Percentiles rank a stretch among this genome's conserved stretches.
These are phyloP conservation scores for Phytophthora kernoviae DNA, from an alignment of 352 stramenopile species.

Conservation along the genomic window DNA sequence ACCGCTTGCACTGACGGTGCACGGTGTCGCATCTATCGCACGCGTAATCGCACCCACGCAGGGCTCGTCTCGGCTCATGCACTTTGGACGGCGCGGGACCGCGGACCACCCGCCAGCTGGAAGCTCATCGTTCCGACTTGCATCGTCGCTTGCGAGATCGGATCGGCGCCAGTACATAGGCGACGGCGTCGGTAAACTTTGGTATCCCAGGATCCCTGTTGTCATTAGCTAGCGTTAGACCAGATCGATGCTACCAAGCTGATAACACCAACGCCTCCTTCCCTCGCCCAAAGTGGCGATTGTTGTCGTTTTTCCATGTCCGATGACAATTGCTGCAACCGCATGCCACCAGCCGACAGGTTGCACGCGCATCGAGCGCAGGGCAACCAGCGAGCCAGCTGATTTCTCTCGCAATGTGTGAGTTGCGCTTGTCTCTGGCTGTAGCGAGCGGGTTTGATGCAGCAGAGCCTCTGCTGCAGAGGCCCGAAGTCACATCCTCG, in stretches of 20 bases:
- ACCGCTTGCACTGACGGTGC: neutral
- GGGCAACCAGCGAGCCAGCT: neutral
- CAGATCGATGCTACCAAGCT: conserved; percentile 10
- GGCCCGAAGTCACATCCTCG: conserved; percentile 15
- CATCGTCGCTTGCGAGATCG: conserved; percentile 4
- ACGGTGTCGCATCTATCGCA: neutral
- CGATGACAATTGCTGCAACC: neutral
- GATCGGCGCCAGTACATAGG: neutral
- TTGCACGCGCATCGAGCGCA: neutral
- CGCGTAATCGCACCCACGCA: neutral
- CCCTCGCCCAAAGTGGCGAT: conserved; percentile 7
- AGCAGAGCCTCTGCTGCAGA: no score
- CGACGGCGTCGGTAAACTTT: no score
- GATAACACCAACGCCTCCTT: conserved; percentile 5
- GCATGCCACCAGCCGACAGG: neutral
- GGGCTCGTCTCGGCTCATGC: neutral
- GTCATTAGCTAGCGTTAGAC: conserved; percentile 14
- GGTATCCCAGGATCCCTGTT: neutral
- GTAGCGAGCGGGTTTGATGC: conserved; percentile 21
- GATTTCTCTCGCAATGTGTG: conserved; percentile 8
- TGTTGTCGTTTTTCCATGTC: neutral
- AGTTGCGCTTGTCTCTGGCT: conserved; percentile 25
- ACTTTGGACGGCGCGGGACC: neutral
- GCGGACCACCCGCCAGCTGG: conserved; percentile 9
- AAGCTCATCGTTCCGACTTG: conserved; percentile 4